These are phyloP conservation scores for Fusarium marasasianum DNA, from an alignment of 2,329 filamentous ascomycete genomes.

Conservation along the genomic window DNA sequence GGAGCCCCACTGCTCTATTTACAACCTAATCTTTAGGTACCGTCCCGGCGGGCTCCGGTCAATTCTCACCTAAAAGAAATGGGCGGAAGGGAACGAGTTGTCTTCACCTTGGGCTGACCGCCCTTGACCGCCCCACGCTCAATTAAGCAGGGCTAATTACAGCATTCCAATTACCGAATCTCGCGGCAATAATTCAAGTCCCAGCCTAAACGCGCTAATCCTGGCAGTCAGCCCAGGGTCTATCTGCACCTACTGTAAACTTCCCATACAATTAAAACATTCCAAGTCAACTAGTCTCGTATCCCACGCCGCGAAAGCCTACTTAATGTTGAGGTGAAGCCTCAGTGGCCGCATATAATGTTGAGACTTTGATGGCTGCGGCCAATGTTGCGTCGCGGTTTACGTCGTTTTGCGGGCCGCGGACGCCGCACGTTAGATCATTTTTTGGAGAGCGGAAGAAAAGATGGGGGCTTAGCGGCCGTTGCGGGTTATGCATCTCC, in stretches of 20 bases:
- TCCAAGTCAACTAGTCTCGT: fast-evolving
- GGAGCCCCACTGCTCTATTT: neutral
- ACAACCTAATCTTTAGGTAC: neutral
- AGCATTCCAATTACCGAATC: fast-evolving
- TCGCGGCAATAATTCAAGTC: neutral
- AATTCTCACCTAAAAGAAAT: neutral
- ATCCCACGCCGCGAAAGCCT: neutral
- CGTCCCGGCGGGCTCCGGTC: neutral
- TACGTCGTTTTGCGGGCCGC: neutral
- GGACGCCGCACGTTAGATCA: neutral
- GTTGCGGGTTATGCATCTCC: no score
- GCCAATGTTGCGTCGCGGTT: neutral
- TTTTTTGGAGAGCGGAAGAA: neutral
- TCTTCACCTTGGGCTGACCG: neutral
- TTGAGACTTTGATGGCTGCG: fast-evolving
- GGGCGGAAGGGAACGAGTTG: neutral
- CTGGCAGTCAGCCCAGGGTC: fast-evolving
- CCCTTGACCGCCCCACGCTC: neutral
- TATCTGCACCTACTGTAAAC: neutral
- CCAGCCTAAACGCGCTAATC: neutral
- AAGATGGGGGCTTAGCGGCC: neutral
- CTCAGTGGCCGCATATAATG: fast-evolving
- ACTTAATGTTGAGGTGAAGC: fast-evolving
- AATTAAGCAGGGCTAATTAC: neutral
- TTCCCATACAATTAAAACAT: no score